Evolutionary conservation across 495 filamentous ascomycete genomes (phyloP), one percentile per base, ranked within the genome.

Genomic region (Aspergillus homomorphus): DNA sequence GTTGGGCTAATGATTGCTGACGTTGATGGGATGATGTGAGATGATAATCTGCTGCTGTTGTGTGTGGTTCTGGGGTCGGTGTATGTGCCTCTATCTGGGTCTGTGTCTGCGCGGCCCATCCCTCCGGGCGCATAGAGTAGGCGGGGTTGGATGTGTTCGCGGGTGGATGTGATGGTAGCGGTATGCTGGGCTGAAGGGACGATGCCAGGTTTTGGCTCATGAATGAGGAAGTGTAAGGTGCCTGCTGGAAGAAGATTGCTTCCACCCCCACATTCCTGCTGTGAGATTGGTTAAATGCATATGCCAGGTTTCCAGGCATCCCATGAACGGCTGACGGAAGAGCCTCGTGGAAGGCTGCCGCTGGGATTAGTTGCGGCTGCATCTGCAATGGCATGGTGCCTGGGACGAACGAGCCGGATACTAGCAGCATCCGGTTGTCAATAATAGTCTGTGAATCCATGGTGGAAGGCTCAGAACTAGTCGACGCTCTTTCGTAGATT

Each of bases 21-120:
- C 50, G 23, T 4, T 51, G 15, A n/a, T 54, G 53, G 7, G 59
- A 46, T 4, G 59, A 3, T 30, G 48, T 26, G 23, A 51, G 16
- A 15, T 51, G 26, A 19, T 30, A 20, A 30, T 28, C 48, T 20
- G 33, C 45, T 20, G 23, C 52, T 24, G 30, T 50, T 6, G 48
- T 6, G 48, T 24, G 18, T 30, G 48, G 23, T 26, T 28, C 48
- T 51, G 48, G 33, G 33, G 33, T 38, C 12, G 33, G 33, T 38
- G 48, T 51, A 51, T 51, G 48, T 30, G 24, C 23, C 33, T 38
- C 7, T 5, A 38, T 2, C 12, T 14, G 33, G 6, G 33, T 38
- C 10, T 5, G 4, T 14, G 12, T 14, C 33, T 38, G 33, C 33
- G 33, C 15, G 6, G 33, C 8, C 33, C 33, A 38, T 10, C 33